These are phyloP conservation scores for Westerdykella aurantiaca DNA, from an alignment of 2,329 filamentous ascomycete genomes.

Conservation along the genomic window DNA sequence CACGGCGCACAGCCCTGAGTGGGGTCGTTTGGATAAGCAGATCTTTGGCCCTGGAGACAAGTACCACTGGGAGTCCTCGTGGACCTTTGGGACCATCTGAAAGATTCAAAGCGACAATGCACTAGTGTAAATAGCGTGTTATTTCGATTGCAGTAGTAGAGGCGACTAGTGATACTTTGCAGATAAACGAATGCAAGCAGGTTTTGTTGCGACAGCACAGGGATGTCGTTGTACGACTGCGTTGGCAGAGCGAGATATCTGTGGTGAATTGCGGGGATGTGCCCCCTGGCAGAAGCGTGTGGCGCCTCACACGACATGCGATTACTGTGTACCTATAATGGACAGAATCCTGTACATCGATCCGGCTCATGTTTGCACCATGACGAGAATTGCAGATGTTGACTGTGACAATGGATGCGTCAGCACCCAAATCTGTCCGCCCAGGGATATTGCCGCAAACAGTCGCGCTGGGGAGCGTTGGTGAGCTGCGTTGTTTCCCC, in stretches of 20 bases:
- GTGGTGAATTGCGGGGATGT: no score
- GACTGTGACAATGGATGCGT: no score
- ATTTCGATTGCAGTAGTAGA: neutral
- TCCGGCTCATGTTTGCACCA: no score
- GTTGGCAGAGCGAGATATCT: neutral
- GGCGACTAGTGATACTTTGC: no score
- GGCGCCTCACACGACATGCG: no score
- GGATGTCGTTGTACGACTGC: neutral
- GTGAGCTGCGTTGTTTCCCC: slow-evolving; percentile 7
- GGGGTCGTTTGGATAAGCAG: slow-evolving; percentile 28
- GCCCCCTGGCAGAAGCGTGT: no score
- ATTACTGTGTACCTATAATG: no score
- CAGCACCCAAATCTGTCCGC: no score
- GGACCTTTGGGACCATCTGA: slow-evolving; percentile 27
- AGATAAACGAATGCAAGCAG: neutral
- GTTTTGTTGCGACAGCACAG: slow-evolving; percentile 5
- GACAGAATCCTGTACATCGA: no score
- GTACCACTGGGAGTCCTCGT: slow-evolving; percentile 31
- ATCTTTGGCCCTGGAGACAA: slow-evolving; percentile 27
- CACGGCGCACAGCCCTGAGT: slow-evolving; percentile 24
- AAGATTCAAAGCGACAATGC: neutral
- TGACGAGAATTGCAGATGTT: no score
- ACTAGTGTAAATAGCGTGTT: neutral
- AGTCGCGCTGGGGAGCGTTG: slow-evolving; percentile 7
- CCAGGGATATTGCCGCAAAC: neutral